Base-by-base conservation (phyloP, 441 rosid genomes). In the Lepidium campestre region DNA sequence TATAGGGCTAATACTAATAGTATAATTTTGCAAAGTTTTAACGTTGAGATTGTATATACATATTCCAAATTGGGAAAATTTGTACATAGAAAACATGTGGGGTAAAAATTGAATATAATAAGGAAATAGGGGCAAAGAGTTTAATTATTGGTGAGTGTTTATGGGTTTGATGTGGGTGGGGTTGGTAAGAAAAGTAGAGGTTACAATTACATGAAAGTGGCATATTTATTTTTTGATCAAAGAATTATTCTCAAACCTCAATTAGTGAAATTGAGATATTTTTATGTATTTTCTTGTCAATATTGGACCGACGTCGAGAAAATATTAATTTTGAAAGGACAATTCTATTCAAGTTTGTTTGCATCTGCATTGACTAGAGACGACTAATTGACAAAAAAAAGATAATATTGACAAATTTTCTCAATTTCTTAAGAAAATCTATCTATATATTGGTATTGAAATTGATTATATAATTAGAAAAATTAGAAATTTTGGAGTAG, bases 101-200 rank as follows among this genome's bases (percentile, higher is more conserved):
- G 48, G n/a, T 19, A 19, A 45, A 45, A 45, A 10, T 45, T 10
- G 27, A 10, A 45, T 45, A 45, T 10, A 5, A 10, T 4, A 10
- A 36, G 25, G 23, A 39, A 36, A 25, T 23, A 36, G 17, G 10
- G 46, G 25, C 29, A 23, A 14, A 48, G 1, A 8, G 25, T 22
- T 48, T 48, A 48, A 23, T 36, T 48, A 36, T 14, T 55, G 70
- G 62, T 66, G 37, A n/a, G 55, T 54, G 46, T 10, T 42, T 65
- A 32, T 34, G 35, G 55, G 62, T 55, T 66, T 44, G 45, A 66
- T 66, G 63, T 66, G 45, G 55, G 71, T 55, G 71, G 55, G 27
- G 47, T 66, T 66, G 45, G 70, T 55, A 4, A 45, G 63, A 12
- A 67, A 67, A 67, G 56, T 36, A 67, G 55, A 67, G 71, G 71